Evolutionary conservation across 768 basidiomycete genomes (phyloP).

Genomic region (Collybiopsis confluens): DNA sequence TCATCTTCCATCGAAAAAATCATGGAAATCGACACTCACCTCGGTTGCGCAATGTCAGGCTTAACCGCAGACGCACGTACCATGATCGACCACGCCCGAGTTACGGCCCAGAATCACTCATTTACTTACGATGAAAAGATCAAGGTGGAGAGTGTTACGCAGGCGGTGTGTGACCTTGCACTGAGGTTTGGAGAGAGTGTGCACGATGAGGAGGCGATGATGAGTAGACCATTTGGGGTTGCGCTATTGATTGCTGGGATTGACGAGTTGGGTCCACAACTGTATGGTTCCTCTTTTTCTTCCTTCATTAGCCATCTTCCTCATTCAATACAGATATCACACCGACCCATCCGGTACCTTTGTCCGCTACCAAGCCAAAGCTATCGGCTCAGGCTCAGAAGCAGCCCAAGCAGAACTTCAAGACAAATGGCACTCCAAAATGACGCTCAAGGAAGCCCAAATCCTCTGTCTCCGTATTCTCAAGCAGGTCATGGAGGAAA

Average conservation of each 20-base stretch:
- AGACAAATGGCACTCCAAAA: conserved; percentile 97
- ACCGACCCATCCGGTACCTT: conserved; percentile 99
- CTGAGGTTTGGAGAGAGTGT: conserved; percentile 98
- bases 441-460: conserved; percentile 87
- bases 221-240: conserved; percentile 99
- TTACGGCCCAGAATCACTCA: conserved; percentile 91
- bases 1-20: conserved; percentile 97
- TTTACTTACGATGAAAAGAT: conserved; percentile 98
- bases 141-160: conserved; percentile 96
- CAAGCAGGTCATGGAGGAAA: conserved; percentile 99
- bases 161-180: conserved; percentile 97
- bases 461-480: conserved; percentile 80
- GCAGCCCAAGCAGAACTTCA: conserved; percentile 96
- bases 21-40: conserved; percentile 97
- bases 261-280: conserved; percentile 92
- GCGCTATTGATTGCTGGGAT: conserved; percentile 96
- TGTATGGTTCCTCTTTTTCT: conserved; percentile 55
- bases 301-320: too few relatives aligned
- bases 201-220: conserved; percentile 97
- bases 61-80: conserved; percentile 97
- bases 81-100: conserved; percentile 99
- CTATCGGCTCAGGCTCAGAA: conserved; percentile 96
- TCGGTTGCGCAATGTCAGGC: conserved; percentile 97
- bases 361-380: conserved; percentile 95
- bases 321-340: conserved; percentile 95